A percentile compares a stretch with the other conserved stretches of the same genome.
phyloP scores from a whole-genome alignment of 2,329 filamentous ascomycete genomes.

The Colletotrichum scovillei region DNA sequence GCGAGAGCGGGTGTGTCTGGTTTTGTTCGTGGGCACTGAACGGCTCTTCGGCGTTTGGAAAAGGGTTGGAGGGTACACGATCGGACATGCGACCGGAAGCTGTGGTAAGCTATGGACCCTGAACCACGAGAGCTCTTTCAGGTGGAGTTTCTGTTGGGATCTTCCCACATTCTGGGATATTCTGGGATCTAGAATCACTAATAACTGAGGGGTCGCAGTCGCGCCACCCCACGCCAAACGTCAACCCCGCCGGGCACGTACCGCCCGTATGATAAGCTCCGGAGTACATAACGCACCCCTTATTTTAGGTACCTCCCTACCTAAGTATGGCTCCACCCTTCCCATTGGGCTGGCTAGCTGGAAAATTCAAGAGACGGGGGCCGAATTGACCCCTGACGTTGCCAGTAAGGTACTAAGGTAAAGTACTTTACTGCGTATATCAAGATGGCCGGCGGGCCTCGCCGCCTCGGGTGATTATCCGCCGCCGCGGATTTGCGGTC shows the following conservation, averaged over 20 bases:
- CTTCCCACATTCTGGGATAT: slow-evolving; percentile 32
- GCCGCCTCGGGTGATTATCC: slow-evolving; percentile 31
- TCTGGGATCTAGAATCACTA: slow-evolving; percentile 35
- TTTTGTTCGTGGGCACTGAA: slow-evolving; percentile 16
- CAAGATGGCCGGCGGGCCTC: slow-evolving; percentile 25
- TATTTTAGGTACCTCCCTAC: slow-evolving; percentile 10
- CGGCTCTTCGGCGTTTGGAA: slow-evolving; percentile 15
- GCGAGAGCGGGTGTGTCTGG: slow-evolving; percentile 22
- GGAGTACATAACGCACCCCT: slow-evolving; percentile 23
- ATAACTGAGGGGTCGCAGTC: slow-evolving; percentile 27
- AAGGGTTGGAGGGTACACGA: slow-evolving; percentile 25
- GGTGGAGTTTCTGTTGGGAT: slow-evolving; percentile 29
- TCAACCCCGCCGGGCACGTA: slow-evolving; percentile 22
- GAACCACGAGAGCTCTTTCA: slow-evolving; percentile 30
- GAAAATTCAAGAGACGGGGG: slow-evolving; percentile 7
- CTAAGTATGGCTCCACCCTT: slow-evolving; percentile 20
- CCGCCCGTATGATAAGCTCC: slow-evolving; percentile 33
- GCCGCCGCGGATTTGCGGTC: slow-evolving; percentile 26
- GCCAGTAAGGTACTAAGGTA: too few relatives aligned
- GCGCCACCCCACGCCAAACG: not conserved
- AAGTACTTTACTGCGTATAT: not conserved
- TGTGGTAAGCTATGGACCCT: slow-evolving; percentile 37
- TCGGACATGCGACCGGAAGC: slow-evolving; percentile 35
- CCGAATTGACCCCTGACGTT: slow-evolving; percentile 20
- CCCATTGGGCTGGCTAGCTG: slow-evolving; percentile 16